Evolutionary conservation across 2,329 filamentous ascomycete species (phyloP), one percentile per base, ranked within the genome.

Genomic region (Sarocladium kiliense): DNA sequence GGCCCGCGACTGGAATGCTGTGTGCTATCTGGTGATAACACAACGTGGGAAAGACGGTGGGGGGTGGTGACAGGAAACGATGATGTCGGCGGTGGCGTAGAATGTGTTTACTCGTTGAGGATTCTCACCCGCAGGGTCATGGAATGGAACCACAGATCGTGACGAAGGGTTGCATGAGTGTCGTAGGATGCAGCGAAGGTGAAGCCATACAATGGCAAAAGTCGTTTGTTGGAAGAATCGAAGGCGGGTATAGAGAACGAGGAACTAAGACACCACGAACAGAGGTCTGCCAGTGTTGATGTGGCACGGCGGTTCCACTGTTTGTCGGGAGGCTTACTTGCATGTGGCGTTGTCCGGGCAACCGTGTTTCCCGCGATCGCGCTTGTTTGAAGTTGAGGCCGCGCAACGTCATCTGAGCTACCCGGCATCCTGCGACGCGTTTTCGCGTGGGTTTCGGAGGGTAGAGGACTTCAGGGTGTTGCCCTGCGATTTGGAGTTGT

Each of bases 91-190:
- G 36, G 12, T 25, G 41, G 18, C 19, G 18, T 45, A 10, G 18
- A 45, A 23, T 23, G n/a, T 49, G 25, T 49, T 30, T 49, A 27
- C 39, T 44, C 10, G 25, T 7, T 27, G 23, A 30, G 10, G 47
- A 51, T 27, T 51, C 47, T 51, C 47, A 51, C 47, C 47, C 47
- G 47, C 11, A 18, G 47, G 47, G 27, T 51, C 47, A 51, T 51
- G 26, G 47, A 36, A 51, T 23, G 27, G 23, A 36, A 21, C 27
- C 10, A n/a, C 27, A 34, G 21, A 10, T 51, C 18, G 27, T 51
- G 47, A 19, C 27, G 47, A 51, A 9, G 6, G 27, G 11, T 51
- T 32, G 47, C 47, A 51, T 51, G 7, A 36, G 47, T 26, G 26
- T 51, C n/a, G 26, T 7, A n/a, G 7, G 3, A 5, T 25, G 27